Percentiles rank a stretch among this genome's conserved stretches.
These are phyloP conservation scores for Boletus tomentosulus DNA, from an alignment of 768 basidiomycete species.

Conservation along the genomic window DNA sequence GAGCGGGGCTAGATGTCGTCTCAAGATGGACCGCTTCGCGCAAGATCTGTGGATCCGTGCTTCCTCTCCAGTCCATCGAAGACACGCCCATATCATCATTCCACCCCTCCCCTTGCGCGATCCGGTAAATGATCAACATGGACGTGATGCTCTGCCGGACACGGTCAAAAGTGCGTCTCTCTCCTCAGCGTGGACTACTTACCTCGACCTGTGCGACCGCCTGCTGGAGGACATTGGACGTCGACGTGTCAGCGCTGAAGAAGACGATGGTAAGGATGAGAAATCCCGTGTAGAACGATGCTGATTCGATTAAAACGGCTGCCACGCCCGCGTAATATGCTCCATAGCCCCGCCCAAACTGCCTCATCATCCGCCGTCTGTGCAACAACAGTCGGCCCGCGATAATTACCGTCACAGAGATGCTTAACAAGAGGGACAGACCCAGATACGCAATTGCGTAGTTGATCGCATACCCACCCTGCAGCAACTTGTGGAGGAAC, in stretches of 20 bases:
- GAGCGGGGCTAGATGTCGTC: neutral
- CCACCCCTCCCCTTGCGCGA: constrained; percentile 17
- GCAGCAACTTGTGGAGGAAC: neutral
- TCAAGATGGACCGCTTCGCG: neutral
- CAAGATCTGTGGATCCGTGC: neutral
- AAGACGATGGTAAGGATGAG: constrained; percentile 14
- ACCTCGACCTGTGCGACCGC: constrained; percentile 19
- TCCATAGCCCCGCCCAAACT: constrained; percentile 15
- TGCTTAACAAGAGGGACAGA: constrained; percentile 12
- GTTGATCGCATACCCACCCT: neutral
- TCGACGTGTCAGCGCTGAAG: neutral
- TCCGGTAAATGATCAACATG: constrained; percentile 20
- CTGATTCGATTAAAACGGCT: constrained; percentile 17
- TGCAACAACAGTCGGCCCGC: constrained; percentile 12
- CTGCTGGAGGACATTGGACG: constrained; percentile 13
- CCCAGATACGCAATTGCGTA: constrained; percentile 5
- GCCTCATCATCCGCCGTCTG: constrained; percentile 5
- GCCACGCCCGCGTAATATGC: constrained; percentile 6
- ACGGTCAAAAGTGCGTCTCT: neutral
- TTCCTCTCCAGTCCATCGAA: constrained; percentile 16
- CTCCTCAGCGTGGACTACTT: neutral
- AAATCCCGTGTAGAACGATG: constrained; percentile 14
- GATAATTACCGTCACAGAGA: constrained; percentile 17
- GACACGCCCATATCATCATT: constrained; percentile 1
- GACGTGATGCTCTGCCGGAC: constrained; percentile 11